These are phyloP conservation scores for Botryococcus braunii DNA, from an alignment of 163 green algal species.

Conservation along the genomic window DNA sequence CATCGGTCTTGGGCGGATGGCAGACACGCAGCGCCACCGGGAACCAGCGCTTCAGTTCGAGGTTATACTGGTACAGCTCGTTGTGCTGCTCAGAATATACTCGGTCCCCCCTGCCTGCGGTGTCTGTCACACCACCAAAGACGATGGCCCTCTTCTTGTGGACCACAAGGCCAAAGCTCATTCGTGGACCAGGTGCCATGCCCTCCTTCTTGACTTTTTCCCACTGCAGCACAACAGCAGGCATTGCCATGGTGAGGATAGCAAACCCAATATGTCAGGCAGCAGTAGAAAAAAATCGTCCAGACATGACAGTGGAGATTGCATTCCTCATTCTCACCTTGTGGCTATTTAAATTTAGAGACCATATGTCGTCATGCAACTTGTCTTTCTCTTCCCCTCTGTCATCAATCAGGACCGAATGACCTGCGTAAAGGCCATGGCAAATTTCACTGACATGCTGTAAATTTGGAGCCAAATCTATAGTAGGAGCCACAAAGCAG, in stretches of 20 bases:
- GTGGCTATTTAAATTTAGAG: constrained; percentile 54
- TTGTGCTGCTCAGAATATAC: constrained; percentile 87
- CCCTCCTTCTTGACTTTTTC: constrained; percentile 77
- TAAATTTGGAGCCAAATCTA: too few species aligned
- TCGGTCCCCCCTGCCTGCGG: constrained; percentile 52
- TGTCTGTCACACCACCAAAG: constrained; percentile 89
- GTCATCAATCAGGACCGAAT: constrained; percentile 29
- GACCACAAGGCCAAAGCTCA: constrained; percentile 67
- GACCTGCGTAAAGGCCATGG: constrained; percentile 39
- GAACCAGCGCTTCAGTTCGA: constrained; percentile 72
- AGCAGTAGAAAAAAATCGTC: not conserved
- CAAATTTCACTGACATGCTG: too few species aligned
- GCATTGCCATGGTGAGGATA: not conserved
- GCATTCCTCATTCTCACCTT: constrained; percentile 10
- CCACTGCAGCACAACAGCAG: constrained; percentile 53
- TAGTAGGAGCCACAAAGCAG: too few species aligned
- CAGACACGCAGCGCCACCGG: constrained; percentile 36
- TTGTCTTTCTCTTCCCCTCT: constrained; percentile 63
- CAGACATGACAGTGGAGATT: not conserved
- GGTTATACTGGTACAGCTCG: constrained; percentile 82
- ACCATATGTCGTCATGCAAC: constrained; percentile 89
- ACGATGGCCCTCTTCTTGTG: constrained; percentile 74
- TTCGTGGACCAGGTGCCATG: constrained; percentile 65
- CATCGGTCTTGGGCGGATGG: too few species aligned
- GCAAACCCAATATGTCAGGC: not conserved